Evolutionary conservation across 23 red algal species (phyloP).

Genomic region (Rhodosorus marinus): DNA sequence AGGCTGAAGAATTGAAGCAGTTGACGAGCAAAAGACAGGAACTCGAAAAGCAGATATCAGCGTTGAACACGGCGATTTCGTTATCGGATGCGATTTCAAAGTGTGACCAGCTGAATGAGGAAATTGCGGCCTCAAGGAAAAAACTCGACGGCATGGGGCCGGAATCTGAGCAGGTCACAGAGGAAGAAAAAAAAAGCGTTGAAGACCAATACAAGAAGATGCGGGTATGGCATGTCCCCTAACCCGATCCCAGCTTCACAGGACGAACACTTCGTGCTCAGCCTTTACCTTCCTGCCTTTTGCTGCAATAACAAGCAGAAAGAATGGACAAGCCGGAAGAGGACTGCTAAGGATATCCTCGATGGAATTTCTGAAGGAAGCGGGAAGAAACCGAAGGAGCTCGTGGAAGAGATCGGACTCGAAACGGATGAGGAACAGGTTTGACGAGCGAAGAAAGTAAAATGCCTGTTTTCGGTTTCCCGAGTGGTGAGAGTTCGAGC

Average conservation of each 20-base stretch:
- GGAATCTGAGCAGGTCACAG: neutral
- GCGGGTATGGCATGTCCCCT: slow-evolving; percentile 4
- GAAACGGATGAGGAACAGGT: slow-evolving; percentile 56
- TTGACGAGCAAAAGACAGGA: neutral
- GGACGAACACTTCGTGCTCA: slow-evolving; percentile 28
- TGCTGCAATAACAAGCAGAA: slow-evolving; percentile 9
- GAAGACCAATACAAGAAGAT: neutral
- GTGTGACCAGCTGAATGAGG: slow-evolving; percentile 7
- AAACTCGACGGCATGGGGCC: slow-evolving; percentile 13
- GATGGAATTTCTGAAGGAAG: slow-evolving; percentile 44
- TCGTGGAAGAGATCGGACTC: slow-evolving; percentile 67
- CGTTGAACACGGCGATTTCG: slow-evolving; percentile 8
- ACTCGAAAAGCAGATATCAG: neutral
- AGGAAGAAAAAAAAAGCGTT: slow-evolving; percentile 9
- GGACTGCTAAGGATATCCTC: slow-evolving; percentile 46
- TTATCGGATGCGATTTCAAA: slow-evolving; percentile 12
- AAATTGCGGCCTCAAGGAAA: slow-evolving; percentile 12
- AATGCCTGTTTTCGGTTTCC: too few species aligned
- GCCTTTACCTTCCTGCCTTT: too few species aligned
- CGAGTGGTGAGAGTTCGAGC: too few species aligned
- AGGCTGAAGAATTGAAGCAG: slow-evolving; percentile 1
- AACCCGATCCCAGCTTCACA: slow-evolving; percentile 42
- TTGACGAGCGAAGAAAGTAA: too few species aligned
- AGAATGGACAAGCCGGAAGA: slow-evolving; percentile 42
- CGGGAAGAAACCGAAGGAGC: slow-evolving; percentile 32